phyloP scores from a whole-genome alignment of 306 rosid genomes.

The Trifolium pratense region DNA sequence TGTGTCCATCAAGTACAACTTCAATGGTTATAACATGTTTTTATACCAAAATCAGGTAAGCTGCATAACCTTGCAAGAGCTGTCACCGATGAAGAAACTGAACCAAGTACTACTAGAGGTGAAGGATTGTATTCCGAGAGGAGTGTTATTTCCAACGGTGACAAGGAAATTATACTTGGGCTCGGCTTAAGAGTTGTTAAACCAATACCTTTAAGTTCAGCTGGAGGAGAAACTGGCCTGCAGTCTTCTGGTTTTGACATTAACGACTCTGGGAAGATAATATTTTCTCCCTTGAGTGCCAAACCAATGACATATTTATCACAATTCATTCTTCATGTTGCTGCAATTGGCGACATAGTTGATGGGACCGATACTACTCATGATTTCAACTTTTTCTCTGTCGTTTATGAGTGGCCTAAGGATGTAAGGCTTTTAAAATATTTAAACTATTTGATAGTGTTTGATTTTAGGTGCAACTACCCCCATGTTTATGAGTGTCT shows the following conservation, averaged over 20 bases:
- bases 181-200: constrained; percentile 79
- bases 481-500: constrained; percentile 34
- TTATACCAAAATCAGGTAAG: constrained; percentile 67
- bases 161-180: constrained; percentile 81
- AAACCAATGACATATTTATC: constrained; percentile 87
- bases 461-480: constrained; percentile 24
- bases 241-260: constrained; percentile 74
- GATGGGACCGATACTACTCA: constrained; percentile 98
- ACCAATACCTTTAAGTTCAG: constrained; percentile 65
- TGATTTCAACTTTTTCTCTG: constrained; percentile 94
- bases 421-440: constrained; percentile 76
- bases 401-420: constrained; percentile 94
- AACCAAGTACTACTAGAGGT: constrained; percentile 64
- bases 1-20: constrained; percentile 29
- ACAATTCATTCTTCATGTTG: constrained; percentile 91
- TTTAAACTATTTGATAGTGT: constrained; percentile 37
- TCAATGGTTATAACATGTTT: constrained; percentile 37
- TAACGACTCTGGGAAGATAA: constrained; percentile 83
- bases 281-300: constrained; percentile 81
- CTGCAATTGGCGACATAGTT: constrained; percentile 96
- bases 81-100: constrained; percentile 92
- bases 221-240: constrained; percentile 55
- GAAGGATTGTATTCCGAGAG: constrained; percentile 73
- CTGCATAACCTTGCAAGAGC: constrained; percentile 99
- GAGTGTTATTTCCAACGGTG: constrained; percentile 59